These are phyloP conservation scores for Bremia lactucae DNA, from an alignment of 352 stramenopile genomes.

Conservation along the genomic window DNA sequence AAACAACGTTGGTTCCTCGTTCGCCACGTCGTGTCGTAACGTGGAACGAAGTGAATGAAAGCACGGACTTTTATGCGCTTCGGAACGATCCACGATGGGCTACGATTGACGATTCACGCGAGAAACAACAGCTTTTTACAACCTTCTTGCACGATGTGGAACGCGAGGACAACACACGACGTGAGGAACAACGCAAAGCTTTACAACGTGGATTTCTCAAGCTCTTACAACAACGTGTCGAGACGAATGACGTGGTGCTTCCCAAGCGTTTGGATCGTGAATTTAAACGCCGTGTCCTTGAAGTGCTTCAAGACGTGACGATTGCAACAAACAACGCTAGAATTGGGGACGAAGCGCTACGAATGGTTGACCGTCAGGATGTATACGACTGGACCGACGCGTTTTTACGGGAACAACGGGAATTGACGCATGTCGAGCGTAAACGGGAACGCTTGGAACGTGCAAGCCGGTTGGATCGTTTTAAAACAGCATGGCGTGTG, in stretches of 20 bases:
- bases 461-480: constrained; percentile 23
- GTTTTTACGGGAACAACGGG: constrained; percentile 28
- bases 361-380: constrained; percentile 33
- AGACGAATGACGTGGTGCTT: constrained; percentile 23
- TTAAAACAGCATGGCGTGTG: constrained; percentile 24
- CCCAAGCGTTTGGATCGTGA: constrained; percentile 33
- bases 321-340: constrained; percentile 6
- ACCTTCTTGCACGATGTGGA: constrained; percentile 54
- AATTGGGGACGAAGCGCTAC: constrained; percentile 17
- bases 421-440: constrained; percentile 32
- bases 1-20: constrained; percentile 24
- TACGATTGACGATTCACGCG: constrained; percentile 46
- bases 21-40: constrained; percentile 11
- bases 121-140: constrained; percentile 60
- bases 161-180: constrained; percentile 37
- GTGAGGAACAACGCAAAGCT: constrained; percentile 29
- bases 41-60: constrained; percentile 44
- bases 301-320: constrained; percentile 30
- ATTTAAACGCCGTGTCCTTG: constrained; percentile 32
- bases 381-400: constrained; percentile 61
- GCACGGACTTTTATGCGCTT: constrained; percentile 41
- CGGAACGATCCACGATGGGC: constrained; percentile 55
- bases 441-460: constrained; percentile 44
- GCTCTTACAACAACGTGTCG: constrained; percentile 25
- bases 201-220: constrained; percentile 33